A percentile compares a stretch with the other conserved stretches of the same genome.
Evolutionary conservation across 768 basidiomycete genomes (phyloP).

Genomic region (Boletus rufocinnamomeus): DNA sequence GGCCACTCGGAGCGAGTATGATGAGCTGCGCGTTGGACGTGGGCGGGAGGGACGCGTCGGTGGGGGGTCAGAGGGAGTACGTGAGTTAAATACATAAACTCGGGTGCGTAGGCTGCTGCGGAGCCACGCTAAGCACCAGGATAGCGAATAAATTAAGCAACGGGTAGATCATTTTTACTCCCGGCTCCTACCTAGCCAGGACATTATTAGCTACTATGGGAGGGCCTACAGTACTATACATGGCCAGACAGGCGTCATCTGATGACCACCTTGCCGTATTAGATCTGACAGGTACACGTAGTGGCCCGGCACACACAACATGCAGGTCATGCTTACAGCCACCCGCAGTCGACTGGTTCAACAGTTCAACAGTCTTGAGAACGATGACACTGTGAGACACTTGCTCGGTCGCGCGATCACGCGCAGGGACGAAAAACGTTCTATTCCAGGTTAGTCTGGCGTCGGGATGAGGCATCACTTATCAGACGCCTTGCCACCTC

Average conservation of each 20-base stretch:
- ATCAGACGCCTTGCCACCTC: not conserved
- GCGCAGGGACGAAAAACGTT: not conserved
- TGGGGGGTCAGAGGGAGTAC: not conserved
- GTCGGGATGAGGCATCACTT: not conserved
- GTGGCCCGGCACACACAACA: no score
- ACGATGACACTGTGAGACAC: not conserved
- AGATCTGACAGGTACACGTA: no score
- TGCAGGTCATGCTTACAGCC: not conserved
- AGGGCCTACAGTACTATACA: not conserved
- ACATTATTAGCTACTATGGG: no score
- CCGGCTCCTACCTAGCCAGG: no score
- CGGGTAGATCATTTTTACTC: conserved; percentile 1
- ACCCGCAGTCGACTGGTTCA: not conserved
- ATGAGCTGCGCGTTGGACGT: not conserved
- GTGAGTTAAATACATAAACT: conserved; percentile 2
- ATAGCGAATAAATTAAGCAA: conserved; percentile 14
- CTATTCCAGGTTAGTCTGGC: not conserved
- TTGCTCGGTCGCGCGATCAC: not conserved
- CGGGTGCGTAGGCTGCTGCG: conserved; percentile 12
- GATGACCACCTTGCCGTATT: not conserved
- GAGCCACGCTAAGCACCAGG: not conserved
- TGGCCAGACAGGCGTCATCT: not conserved
- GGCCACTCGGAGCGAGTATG: not conserved
- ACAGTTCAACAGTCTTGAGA: not conserved
- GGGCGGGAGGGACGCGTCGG: not conserved